Evolutionary conservation across 2,329 filamentous ascomycete genomes (phyloP).

Genomic region (Arthrocladium fulminans): DNA sequence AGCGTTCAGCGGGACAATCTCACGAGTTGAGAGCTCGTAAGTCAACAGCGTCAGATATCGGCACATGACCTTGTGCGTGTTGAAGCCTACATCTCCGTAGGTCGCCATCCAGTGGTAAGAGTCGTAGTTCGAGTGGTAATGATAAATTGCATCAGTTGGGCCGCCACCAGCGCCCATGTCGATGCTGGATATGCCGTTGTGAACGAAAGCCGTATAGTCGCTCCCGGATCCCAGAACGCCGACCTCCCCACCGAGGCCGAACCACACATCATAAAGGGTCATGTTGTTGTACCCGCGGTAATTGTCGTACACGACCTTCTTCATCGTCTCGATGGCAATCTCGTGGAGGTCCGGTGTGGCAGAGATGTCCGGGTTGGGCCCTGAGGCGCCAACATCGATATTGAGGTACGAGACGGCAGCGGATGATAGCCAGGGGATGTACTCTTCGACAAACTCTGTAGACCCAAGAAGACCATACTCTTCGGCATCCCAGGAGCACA

Average conservation of each 20-base stretch:
- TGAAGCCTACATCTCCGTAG: slow-evolving; percentile 53
- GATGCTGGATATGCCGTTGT: slow-evolving; percentile 58
- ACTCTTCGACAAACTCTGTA: slow-evolving; percentile 90
- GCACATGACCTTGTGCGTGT: slow-evolving; percentile 42
- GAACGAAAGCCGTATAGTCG: slow-evolving; percentile 67
- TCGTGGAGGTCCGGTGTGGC: slow-evolving; percentile 60
- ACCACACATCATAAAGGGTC: slow-evolving; percentile 49
- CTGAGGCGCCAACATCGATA: slow-evolving; percentile 65
- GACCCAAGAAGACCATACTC: slow-evolving; percentile 81
- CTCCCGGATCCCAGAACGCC: slow-evolving; percentile 62
- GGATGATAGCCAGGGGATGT: slow-evolving; percentile 66
- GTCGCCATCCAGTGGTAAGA: slow-evolving; percentile 75
- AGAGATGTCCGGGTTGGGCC: slow-evolving; percentile 53
- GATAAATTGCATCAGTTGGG: slow-evolving; percentile 47
- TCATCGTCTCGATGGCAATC: slow-evolving; percentile 24
- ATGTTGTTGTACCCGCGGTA: slow-evolving; percentile 28
- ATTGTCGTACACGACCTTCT: slow-evolving; percentile 58
- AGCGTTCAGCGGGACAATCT: slow-evolving; percentile 32
- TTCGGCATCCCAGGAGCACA: slow-evolving; percentile 76
- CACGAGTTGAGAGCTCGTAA: slow-evolving; percentile 34
- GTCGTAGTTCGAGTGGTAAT: slow-evolving; percentile 80
- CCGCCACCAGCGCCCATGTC: slow-evolving; percentile 52
- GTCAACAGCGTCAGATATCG: slow-evolving; percentile 38
- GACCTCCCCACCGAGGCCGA: slow-evolving; percentile 42
- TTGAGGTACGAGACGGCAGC: slow-evolving; percentile 77